A percentile compares a stretch with the other conserved stretches of the same genome.
phyloP scores from a whole-genome alignment of 2,329 filamentous ascomycete genomes.

The Paraphoma chrysanthemicola region DNA sequence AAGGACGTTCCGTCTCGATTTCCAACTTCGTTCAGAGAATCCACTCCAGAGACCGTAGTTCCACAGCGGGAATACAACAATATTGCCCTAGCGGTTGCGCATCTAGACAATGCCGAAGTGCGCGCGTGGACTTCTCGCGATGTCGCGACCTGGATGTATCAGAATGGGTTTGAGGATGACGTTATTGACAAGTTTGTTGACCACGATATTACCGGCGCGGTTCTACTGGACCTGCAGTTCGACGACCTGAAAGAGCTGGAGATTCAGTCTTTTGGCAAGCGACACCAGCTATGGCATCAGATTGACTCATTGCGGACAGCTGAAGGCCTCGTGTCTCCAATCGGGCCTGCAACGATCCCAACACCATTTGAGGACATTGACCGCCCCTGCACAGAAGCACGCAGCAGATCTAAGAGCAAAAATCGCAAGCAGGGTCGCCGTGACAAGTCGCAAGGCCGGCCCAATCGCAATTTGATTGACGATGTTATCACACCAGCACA shows the following conservation, averaged over 20 bases:
- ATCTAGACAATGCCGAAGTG: slow-evolving; percentile 67
- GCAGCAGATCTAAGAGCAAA: slow-evolving; percentile 46
- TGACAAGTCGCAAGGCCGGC: slow-evolving; percentile 46
- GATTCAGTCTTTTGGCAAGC: slow-evolving; percentile 81
- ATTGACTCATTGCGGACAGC: slow-evolving; percentile 70
- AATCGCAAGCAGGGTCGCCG: slow-evolving; percentile 38
- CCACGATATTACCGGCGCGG: slow-evolving; percentile 90
- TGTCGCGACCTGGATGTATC: slow-evolving; percentile 86
- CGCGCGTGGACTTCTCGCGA: slow-evolving; percentile 75
- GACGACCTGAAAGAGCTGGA: slow-evolving; percentile 84
- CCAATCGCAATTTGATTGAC: slow-evolving; percentile 52
- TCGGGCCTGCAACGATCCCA: slow-evolving; percentile 54
- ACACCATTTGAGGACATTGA: slow-evolving; percentile 58
- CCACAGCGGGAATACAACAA: slow-evolving; percentile 56
- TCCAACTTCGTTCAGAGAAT: slow-evolving; percentile 51
- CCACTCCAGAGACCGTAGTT: slow-evolving; percentile 46
- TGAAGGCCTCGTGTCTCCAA: slow-evolving; percentile 47
- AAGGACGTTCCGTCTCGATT: slow-evolving; percentile 59
- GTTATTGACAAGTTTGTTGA: slow-evolving; percentile 85
- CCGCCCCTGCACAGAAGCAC: slow-evolving; percentile 51
- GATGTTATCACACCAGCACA: slow-evolving; percentile 79
- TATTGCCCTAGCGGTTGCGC: slow-evolving; percentile 59
- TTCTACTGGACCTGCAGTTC: slow-evolving; percentile 89
- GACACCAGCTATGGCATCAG: slow-evolving; percentile 80
- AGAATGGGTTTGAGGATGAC: slow-evolving; percentile 77